phyloP scores from a whole-genome alignment of 257 asterid genomes.

The Echites panduratus region DNA sequence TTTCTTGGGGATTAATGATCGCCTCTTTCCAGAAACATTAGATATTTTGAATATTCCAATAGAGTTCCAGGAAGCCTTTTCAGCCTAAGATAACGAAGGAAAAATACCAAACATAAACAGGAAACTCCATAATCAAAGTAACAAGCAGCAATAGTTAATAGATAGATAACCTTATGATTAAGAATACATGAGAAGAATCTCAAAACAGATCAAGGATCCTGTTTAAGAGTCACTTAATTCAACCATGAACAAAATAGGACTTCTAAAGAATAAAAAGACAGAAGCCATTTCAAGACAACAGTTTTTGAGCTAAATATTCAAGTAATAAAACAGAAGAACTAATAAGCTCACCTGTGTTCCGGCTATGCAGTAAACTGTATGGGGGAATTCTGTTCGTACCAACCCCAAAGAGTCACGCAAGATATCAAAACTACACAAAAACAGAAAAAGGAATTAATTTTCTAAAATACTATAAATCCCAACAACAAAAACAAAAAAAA shows the following conservation, averaged over 20 bases:
- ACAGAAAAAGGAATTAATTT: slow-evolving; percentile 11
- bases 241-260: neutral
- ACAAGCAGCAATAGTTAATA: neutral
- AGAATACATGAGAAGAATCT: neutral
- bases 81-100: slow-evolving; percentile 47
- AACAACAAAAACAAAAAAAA: neutral
- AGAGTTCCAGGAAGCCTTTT: slow-evolving; percentile 57
- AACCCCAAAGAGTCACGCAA: slow-evolving; percentile 75
- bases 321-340: neutral
- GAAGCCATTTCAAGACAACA: neutral
- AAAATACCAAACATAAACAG: neutral
- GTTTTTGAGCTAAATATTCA: neutral
- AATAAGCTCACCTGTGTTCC: slow-evolving; percentile 73
- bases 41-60: slow-evolving; percentile 68
- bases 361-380: slow-evolving; percentile 66
- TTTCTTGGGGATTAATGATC: slow-evolving; percentile 56
- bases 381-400: slow-evolving; percentile 88
- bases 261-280: no score
- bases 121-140: neutral
- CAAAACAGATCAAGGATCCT: neutral
- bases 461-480: neutral
- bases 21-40: slow-evolving; percentile 82
- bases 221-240: neutral
- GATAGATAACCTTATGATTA: neutral
- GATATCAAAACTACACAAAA: slow-evolving; percentile 68